A percentile compares a stretch with the other conserved stretches of the same genome.
Evolutionary conservation across 208 protist species (phyloP).

Genomic region (Acanthamoeba healyi): DNA sequence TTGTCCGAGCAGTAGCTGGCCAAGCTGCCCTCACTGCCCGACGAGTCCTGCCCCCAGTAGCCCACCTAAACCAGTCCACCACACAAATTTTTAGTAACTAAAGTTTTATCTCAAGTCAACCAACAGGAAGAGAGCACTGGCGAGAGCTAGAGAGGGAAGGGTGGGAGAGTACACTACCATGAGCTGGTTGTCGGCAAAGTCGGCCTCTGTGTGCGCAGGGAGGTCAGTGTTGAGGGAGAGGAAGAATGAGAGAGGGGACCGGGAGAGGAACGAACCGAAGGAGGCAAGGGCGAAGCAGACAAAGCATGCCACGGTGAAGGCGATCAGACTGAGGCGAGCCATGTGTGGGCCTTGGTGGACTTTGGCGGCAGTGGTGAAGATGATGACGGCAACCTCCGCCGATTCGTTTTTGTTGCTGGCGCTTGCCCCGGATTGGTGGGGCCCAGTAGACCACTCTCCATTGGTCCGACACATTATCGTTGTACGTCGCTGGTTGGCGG

Average conservation of each 20-base stretch:
- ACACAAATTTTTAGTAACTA: background rate
- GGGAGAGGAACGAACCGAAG: too few relatives aligned
- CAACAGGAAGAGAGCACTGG: background rate
- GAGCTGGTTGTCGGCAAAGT: too few relatives aligned
- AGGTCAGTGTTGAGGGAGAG: too few relatives aligned
- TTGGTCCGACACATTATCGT: background rate
- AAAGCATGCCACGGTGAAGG: background rate
- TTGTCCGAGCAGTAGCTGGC: constrained; percentile 67
- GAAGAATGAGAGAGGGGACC: too few relatives aligned
- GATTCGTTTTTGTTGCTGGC: too few relatives aligned
- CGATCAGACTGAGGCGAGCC: background rate
- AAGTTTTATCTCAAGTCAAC: too few relatives aligned
- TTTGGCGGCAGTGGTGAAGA: too few relatives aligned
- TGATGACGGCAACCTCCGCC: too few relatives aligned
- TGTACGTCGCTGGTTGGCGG: background rate
- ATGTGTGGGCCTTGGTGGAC: background rate
- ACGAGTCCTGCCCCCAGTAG: constrained; percentile 64
- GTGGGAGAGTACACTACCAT: background rate
- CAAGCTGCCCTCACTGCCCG: constrained; percentile 45
- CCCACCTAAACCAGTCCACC: background rate
- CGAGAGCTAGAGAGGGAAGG: too few relatives aligned
- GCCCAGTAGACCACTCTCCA: background rate
- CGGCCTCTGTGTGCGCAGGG: too few relatives aligned
- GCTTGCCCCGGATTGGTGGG: too few relatives aligned
- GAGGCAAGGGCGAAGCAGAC: background rate